phyloP scores from a whole-genome alignment of 225 moss, liverwort and hornwort species.

The Bryoerythrophyllum caledonicum region DNA sequence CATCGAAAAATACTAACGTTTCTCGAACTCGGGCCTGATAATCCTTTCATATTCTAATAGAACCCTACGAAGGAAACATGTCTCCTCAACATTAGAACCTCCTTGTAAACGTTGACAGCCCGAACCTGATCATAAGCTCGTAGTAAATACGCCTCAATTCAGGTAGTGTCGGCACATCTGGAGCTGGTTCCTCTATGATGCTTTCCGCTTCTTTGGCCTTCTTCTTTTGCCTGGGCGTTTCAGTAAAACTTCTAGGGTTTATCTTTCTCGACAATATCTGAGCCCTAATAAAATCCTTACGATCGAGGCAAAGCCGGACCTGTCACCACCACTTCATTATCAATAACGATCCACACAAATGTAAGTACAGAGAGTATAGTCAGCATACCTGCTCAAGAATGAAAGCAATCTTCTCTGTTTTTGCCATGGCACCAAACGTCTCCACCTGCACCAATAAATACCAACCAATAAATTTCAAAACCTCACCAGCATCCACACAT shows the following conservation, averaged over 20 bases:
- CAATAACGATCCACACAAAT: constrained; percentile 2
- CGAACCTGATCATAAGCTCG: constrained; percentile 79
- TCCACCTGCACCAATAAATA: constrained; percentile 69
- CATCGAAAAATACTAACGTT: background rate
- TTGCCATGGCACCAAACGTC: constrained; percentile 99
- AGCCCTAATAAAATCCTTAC: constrained; percentile 86
- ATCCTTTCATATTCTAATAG: background rate
- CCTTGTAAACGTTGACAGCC: background rate
- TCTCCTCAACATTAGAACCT: background rate
- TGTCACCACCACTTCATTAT: constrained; percentile 29
- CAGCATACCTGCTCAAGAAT: constrained; percentile 90
- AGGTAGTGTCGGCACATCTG: constrained; percentile 72
- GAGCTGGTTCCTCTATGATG: constrained; percentile 74
- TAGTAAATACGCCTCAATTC: constrained; percentile 82
- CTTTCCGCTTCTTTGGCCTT: constrained; percentile 80
- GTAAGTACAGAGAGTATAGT: background rate
- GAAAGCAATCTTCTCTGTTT: constrained; percentile 99
- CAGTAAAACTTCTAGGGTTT: constrained; percentile 67
- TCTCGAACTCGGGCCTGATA: background rate
- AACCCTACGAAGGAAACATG: background rate
- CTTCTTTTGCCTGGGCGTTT: constrained; percentile 70
- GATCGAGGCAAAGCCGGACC: constrained; percentile 89
- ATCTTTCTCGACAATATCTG: constrained; percentile 89
- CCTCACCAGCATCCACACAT: background rate
- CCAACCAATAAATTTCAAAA: background rate